Percentiles rank a stretch among this genome's conserved stretches.
Conservation (phyloP, 2,329 filamentous ascomycete genomes). For the Blastomyces emzantsi region DNA sequence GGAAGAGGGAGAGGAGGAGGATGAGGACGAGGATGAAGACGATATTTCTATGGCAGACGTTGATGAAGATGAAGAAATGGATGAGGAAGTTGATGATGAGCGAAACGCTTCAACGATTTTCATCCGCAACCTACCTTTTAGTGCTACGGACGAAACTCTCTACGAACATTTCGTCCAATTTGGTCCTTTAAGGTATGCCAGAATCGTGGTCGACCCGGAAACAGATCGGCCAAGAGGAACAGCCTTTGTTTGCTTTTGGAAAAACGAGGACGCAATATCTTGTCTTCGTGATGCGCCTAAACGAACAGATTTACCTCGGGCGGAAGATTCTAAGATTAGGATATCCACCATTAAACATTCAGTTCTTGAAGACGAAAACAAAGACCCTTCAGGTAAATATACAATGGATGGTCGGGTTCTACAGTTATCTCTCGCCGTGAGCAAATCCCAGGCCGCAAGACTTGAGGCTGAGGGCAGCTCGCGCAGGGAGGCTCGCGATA, state of each 20-base stretch:
- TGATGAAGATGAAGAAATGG: slow-evolving; percentile 35
- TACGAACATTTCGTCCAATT: slow-evolving; percentile 83
- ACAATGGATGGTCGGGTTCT: slow-evolving; percentile 84
- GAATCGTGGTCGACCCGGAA: slow-evolving; percentile 77
- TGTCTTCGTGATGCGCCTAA: slow-evolving; percentile 71
- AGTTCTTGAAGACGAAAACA: slow-evolving; percentile 74
- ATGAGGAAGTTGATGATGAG: slow-evolving; percentile 41
- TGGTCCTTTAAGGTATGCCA: slow-evolving; percentile 78
- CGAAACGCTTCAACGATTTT: slow-evolving; percentile 71
- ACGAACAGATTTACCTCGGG: slow-evolving; percentile 33
- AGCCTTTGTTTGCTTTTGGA: slow-evolving; percentile 89
- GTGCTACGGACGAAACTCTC: slow-evolving; percentile 69
- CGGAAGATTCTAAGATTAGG: slow-evolving; percentile 30
- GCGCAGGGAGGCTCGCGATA: slow-evolving; percentile 58
- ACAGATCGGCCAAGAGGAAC: slow-evolving; percentile 86
- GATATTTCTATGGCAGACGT: slow-evolving; percentile 31
- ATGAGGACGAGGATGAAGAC: slow-evolving; percentile 36
- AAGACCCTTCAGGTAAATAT: slow-evolving; percentile 75
- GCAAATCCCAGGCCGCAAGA: slow-evolving; percentile 66
- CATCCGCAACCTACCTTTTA: slow-evolving; percentile 89
- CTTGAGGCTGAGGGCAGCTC: slow-evolving; percentile 61
- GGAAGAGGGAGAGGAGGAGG: slow-evolving; percentile 13
- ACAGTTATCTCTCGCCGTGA: slow-evolving; percentile 75
- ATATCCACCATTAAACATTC: slow-evolving; percentile 58
- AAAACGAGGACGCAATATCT: slow-evolving; percentile 60